Percentiles rank a stretch among this genome's conserved stretches.
These are phyloP conservation scores for Chenopodium berlandieri DNA, from an alignment of 148 eudicot species.

Conservation along the genomic window DNA sequence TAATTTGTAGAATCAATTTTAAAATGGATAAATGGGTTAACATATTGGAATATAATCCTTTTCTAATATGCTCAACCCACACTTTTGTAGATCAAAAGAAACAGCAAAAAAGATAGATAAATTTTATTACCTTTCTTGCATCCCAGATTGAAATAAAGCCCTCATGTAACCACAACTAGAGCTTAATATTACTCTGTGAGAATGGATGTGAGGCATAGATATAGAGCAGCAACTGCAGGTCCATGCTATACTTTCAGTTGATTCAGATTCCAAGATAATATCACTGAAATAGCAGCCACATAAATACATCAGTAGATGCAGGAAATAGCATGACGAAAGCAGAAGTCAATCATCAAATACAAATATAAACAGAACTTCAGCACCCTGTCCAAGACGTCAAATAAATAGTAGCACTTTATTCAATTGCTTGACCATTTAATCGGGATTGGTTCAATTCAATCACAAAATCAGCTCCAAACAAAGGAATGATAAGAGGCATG, in stretches of 20 bases:
- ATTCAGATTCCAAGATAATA: slow-evolving; percentile 65
- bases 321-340: not conserved
- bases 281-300: slow-evolving; percentile 50
- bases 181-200: slow-evolving; percentile 61
- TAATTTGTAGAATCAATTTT: not conserved
- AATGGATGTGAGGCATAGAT: slow-evolving; percentile 65
- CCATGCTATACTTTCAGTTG: slow-evolving; percentile 38
- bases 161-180: slow-evolving; percentile 63
- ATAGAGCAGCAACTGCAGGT: slow-evolving; percentile 48
- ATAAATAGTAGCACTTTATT: not conserved
- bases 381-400: not conserved
- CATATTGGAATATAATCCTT: not conserved
- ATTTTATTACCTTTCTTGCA: slow-evolving; percentile 75
- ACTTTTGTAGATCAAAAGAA: not conserved
- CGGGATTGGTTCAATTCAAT: not conserved
- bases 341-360: not conserved
- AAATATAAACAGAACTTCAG: not conserved
- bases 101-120: not conserved
- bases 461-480: not conserved
- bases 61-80: not conserved
- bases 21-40: not conserved
- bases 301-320: not conserved
- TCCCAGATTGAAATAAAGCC: slow-evolving; percentile 78
- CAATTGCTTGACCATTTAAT: not conserved
- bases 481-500: not conserved